Conservation (phyloP, 176 grass and related monocot genomes). For the Zizania latifolia region DNA sequence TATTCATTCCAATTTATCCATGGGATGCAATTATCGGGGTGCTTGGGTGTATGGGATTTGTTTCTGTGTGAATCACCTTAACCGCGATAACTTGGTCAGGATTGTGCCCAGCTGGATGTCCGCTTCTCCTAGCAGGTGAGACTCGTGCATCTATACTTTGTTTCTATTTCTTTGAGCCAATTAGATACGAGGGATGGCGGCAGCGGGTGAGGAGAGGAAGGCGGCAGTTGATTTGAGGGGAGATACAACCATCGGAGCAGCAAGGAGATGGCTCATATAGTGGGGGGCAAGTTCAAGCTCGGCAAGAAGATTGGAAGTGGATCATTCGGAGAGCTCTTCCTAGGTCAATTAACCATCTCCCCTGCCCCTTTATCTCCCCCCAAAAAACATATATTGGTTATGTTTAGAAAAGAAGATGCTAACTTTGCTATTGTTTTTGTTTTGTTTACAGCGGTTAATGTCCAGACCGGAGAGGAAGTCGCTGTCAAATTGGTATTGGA, state of each 20-base stretch:
- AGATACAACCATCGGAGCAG: not conserved
- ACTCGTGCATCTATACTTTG: too few species aligned
- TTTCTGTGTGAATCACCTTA: not conserved
- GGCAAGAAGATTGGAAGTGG: too few species aligned
- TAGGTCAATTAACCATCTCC: constrained; percentile 24
- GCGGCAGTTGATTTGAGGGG: not conserved
- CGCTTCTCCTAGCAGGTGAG: too few species aligned
- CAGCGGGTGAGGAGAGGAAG: too few species aligned
- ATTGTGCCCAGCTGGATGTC: too few species aligned
- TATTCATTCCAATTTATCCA: too few species aligned
- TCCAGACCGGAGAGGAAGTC: constrained; percentile 67
- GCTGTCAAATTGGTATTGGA: constrained; percentile 60
- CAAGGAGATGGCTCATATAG: constrained; percentile 46
- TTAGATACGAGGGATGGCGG: too few species aligned
- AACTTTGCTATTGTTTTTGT: not conserved
- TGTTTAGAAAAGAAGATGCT: not conserved
- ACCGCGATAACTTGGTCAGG: not conserved
- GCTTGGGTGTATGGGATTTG: not conserved
- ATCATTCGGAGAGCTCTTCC: too few species aligned
- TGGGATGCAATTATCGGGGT: not conserved
- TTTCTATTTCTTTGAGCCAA: too few species aligned
- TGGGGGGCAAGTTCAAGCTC: too few species aligned
- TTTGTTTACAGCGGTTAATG: constrained; percentile 52
- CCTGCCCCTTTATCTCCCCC: not conserved
- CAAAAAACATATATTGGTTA: not conserved